Conservation (phyloP, 192 early-diverging fungal genomes). For the Cetraspora pellucida region DNA sequence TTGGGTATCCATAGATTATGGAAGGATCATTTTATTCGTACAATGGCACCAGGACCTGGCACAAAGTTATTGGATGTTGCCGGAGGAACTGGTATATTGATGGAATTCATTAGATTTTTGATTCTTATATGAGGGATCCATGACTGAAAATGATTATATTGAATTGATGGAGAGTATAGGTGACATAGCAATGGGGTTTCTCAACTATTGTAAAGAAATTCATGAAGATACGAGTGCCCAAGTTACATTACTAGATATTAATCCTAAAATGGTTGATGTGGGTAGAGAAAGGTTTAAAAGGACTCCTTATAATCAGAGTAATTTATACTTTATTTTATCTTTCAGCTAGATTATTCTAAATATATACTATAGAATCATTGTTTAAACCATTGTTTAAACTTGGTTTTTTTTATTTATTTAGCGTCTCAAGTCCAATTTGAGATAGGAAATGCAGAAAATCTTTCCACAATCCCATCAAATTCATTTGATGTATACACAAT, state of each 20-base stretch:
- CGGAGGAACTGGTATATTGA: slow-evolving; percentile 82
- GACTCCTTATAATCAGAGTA: slow-evolving; percentile 55
- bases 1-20: slow-evolving; percentile 91
- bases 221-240: slow-evolving; percentile 64
- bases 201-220: slow-evolving; percentile 76
- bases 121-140: not conserved
- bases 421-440: slow-evolving; percentile 70
- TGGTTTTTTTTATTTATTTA: slow-evolving; percentile 28
- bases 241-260: slow-evolving; percentile 94
- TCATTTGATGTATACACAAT: slow-evolving; percentile 94
- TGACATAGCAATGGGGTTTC: slow-evolving; percentile 95
- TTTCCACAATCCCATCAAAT: slow-evolving; percentile 71
- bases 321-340: not conserved
- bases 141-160: not conserved
- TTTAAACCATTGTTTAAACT: too few species aligned
- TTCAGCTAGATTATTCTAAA: not conserved
- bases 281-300: slow-evolving; percentile 74
- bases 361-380: not conserved
- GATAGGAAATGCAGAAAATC: slow-evolving; percentile 88
- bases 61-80: slow-evolving; percentile 94
- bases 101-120: not conserved
- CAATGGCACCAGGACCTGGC: slow-evolving; percentile 76
- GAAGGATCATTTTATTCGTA: slow-evolving; percentile 93
- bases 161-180: slow-evolving; percentile 44
- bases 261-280: slow-evolving; percentile 93